Percentiles rank a stretch among this genome's conserved stretches.
Conservation (phyloP, 495 filamentous ascomycete species). For the Penicillium mononematosum region DNA sequence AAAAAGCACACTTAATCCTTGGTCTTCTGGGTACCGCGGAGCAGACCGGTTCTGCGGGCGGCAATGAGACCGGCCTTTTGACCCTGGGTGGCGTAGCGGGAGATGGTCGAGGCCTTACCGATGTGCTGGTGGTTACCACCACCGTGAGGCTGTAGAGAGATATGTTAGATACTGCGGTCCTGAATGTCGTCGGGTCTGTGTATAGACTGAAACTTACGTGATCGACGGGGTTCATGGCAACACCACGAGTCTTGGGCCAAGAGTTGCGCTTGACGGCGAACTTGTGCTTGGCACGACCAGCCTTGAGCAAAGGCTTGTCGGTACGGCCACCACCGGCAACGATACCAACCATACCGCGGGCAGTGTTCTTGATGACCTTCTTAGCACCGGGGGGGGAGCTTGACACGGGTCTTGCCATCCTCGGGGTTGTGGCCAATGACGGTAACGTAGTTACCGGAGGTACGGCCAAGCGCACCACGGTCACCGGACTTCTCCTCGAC, state of each 20-base stretch:
- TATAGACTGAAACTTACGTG: slow-evolving; percentile 60
- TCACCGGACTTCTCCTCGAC: slow-evolving; percentile 99
- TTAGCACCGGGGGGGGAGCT: slow-evolving; percentile 97
- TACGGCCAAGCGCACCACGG: slow-evolving; percentile 91
- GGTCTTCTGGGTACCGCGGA: slow-evolving; percentile 98
- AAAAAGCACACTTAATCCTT: slow-evolving; percentile 66
- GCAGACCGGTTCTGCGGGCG: slow-evolving; percentile 95
- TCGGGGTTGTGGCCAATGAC: slow-evolving; percentile 98
- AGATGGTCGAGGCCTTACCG: slow-evolving; percentile 99
- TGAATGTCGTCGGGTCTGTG: neutral
- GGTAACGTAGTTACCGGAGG: slow-evolving; percentile 98
- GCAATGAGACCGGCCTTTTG: slow-evolving; percentile 99
- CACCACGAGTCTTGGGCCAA: slow-evolving; percentile 99
- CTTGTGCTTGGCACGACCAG: slow-evolving; percentile 98
- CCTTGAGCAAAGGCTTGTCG: slow-evolving; percentile 99
- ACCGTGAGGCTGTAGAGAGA: slow-evolving; percentile 77
- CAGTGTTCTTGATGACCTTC: slow-evolving; percentile 91
- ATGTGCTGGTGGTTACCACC: slow-evolving; percentile 99
- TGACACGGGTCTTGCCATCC: slow-evolving; percentile 98
- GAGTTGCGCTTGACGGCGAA: slow-evolving; percentile 99
- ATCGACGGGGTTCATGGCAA: slow-evolving; percentile 99
- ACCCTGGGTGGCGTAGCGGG: slow-evolving; percentile 92
- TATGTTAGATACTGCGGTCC: slow-evolving; percentile 30
- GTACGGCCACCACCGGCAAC: slow-evolving; percentile 98
- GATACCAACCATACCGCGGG: slow-evolving; percentile 98